Base-by-base conservation (phyloP, 768 basidiomycete species). In the Pleurotus eryngii region DNA sequence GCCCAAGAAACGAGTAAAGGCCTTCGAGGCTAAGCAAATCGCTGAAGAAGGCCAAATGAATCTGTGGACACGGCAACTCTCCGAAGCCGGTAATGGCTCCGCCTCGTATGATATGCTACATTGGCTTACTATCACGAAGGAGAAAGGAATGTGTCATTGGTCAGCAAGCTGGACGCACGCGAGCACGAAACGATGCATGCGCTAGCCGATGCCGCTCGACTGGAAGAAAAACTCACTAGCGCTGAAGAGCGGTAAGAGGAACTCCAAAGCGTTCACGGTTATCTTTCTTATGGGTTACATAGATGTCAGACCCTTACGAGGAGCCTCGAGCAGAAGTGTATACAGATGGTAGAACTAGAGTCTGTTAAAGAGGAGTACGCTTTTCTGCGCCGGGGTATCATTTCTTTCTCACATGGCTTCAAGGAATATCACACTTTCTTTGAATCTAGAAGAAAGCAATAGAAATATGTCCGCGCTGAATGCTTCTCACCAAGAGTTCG, bases 21-120 rank as follows among this genome's bases (percentile, higher is more conserved):
- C 58, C 17, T 40, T 61, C 5, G 60, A 61, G 26, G 30, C 57
- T n/a, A 48, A 56, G n/a, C 57, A 61, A 38, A 50, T 58, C 26
- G 42, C 12, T 9, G 22, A 59, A 39, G 57, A 47, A 27, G 17
- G 20, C 26, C 39, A 49, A n/a, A 9, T 58, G 15, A 39, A 45
- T 18, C 24, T 40, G 5, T 45, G 49, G 20, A 26, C 57, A 11
- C 43, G 17, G 17, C 35, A 54, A 22, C 37, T 61, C 8, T 8
- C 46, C 4, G 53, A 53, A n/a, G 40, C 47, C 17, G 37, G 60
- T 61, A 14, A 35, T 9, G 30, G 8, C 30, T 35, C 8, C 30
- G 30, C 12, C 26, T 50, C 1, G 30, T n/a, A 30, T 50, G n/a
- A 6, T 17, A 26, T 15, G 7, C 38, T n/a, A 37, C 15, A 26